Evolutionary conservation across 768 basidiomycete genomes (phyloP).

Genomic region (Russula abietina): DNA sequence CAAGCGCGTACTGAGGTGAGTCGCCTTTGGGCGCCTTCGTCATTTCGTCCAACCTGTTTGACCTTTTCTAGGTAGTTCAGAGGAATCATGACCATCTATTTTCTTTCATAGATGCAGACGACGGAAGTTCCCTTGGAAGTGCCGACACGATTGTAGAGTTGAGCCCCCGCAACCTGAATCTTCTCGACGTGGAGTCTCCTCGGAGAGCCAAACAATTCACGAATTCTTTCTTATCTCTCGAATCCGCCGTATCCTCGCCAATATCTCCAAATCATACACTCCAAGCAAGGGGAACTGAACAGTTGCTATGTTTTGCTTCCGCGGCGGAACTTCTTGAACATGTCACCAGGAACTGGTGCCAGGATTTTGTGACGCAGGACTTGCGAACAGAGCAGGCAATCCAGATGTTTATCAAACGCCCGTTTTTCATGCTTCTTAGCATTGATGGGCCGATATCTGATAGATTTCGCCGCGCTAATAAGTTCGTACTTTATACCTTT

Average conservation of each 20-base stretch:
- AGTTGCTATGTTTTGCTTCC: constrained; percentile 38
- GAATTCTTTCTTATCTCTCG: constrained; percentile 21
- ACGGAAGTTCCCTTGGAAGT: background rate
- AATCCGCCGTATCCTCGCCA: constrained; percentile 12
- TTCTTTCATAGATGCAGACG: constrained; percentile 14
- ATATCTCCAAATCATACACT: constrained; percentile 6
- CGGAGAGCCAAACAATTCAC: background rate
- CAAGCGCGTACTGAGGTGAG: background rate
- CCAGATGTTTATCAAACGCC: constrained; percentile 70
- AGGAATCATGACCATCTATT: background rate
- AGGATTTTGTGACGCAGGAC: constrained; percentile 77
- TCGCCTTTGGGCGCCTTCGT: background rate
- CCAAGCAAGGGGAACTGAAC: constrained; percentile 6
- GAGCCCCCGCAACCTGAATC: background rate
- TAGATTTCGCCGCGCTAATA: constrained; percentile 56
- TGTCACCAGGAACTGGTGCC: constrained; percentile 76
- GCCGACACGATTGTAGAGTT: background rate
- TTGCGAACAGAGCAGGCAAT: constrained; percentile 51
- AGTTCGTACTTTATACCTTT: constrained; percentile 31
- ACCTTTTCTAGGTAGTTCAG: background rate
- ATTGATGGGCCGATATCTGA: constrained; percentile 77
- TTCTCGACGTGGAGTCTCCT: background rate
- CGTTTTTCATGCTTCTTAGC: constrained; percentile 81
- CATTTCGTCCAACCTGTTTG: background rate
- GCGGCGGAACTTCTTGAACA: constrained; percentile 56